phyloP scores from a whole-genome alignment of 345 rosid species.

The Populus pruinosa region DNA sequence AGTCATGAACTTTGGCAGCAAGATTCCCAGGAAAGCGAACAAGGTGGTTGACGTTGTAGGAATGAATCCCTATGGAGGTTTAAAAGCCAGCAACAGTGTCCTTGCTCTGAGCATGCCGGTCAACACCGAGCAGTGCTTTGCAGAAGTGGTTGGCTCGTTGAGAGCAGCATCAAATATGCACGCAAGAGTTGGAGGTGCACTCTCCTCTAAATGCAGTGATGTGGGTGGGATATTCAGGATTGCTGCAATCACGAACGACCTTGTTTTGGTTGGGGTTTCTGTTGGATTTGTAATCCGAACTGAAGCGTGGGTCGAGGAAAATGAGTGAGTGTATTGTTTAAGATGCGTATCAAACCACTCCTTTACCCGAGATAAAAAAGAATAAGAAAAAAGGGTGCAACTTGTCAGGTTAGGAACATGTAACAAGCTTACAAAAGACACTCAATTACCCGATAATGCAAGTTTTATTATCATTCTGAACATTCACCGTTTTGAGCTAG shows the following conservation, averaged over 20 bases:
- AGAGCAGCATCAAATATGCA: constrained; percentile 28
- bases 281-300: constrained; percentile 58
- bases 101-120: constrained; percentile 34
- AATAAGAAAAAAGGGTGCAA: too few relatives aligned
- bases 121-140: constrained; percentile 37
- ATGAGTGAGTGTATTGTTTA: constrained; percentile 23
- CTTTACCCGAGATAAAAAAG: not conserved
- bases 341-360: not conserved
- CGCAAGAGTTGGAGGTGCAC: constrained; percentile 31
- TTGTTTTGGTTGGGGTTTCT: constrained; percentile 54
- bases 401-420: too few relatives aligned
- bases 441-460: not conserved
- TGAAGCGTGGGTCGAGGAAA: constrained; percentile 57
- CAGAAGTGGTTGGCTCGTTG: constrained; percentile 44
- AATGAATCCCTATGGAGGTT: constrained; percentile 43
- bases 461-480: not conserved
- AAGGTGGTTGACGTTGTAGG: constrained; percentile 37
- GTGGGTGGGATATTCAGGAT: constrained; percentile 48
- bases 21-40: constrained; percentile 11
- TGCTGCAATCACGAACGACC: constrained; percentile 58
- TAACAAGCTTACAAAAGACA: not conserved
- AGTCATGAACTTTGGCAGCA: constrained; percentile 3
- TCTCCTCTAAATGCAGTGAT: constrained; percentile 33
- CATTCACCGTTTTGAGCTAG: not conserved
- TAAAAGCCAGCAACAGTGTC: constrained; percentile 44